A percentile compares a stretch with the other conserved stretches of the same genome.
Evolutionary conservation across 257 asterid genomes (phyloP).

Genomic region (Jacaranda copaia): DNA sequence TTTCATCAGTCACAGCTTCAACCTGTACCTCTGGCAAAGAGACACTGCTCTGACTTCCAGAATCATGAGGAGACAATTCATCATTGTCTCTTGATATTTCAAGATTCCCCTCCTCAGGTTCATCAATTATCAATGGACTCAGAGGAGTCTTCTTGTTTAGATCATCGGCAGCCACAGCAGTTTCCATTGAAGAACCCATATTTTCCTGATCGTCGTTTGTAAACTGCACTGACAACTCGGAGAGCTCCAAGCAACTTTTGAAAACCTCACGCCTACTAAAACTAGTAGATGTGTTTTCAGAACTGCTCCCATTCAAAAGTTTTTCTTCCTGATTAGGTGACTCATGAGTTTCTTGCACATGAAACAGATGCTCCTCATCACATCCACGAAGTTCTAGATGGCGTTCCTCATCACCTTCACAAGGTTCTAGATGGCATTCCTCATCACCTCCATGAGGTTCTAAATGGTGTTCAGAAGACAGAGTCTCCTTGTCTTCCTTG

Average conservation of each 20-base stretch:
- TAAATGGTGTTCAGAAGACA: too few species aligned
- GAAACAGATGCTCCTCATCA: constrained; percentile 42
- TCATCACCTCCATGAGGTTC: too few species aligned
- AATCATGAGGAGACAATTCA: constrained; percentile 33
- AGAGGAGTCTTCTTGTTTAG: constrained; percentile 43
- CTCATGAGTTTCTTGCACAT: constrained; percentile 41
- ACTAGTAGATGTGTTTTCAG: constrained; percentile 42
- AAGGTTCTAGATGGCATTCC: too few species aligned
- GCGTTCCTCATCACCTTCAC: neutral
- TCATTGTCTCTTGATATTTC: constrained; percentile 45
- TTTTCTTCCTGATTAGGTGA: constrained; percentile 41
- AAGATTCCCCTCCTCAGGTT: constrained; percentile 47
- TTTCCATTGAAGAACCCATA: constrained; percentile 38
- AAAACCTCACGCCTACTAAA: constrained; percentile 58
- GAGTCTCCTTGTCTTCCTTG: constrained; percentile 24
- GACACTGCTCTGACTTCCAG: constrained; percentile 27
- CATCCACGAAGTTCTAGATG: constrained; percentile 44
- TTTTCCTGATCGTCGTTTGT: constrained; percentile 42
- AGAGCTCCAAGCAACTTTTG: constrained; percentile 80
- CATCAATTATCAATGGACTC: constrained; percentile 44
- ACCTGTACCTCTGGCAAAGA: constrained; percentile 45
- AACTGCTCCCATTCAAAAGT: constrained; percentile 27
- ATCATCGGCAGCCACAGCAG: constrained; percentile 41
- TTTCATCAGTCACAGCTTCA: constrained; percentile 42
- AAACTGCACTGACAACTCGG: constrained; percentile 52